Evolutionary conservation across 305 asterid genomes (phyloP), one percentile per base, ranked within the genome.

Genomic region (Galium porrigens): DNA sequence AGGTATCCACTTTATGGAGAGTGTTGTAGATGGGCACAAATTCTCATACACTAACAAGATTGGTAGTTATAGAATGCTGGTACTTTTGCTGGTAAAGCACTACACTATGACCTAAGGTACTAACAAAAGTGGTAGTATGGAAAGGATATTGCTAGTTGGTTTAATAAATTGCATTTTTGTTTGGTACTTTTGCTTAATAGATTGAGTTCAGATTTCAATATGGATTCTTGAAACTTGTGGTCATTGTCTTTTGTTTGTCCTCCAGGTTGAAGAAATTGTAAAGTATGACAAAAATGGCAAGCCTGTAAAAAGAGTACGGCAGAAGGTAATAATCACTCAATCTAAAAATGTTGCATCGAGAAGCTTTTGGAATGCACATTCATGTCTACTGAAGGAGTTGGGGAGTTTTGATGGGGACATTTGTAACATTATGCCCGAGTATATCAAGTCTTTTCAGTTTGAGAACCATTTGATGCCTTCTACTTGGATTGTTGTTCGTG

Each of bases 401-500:
- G 97, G 94, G 57, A 72, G 64, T 32, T 74, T 86, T 73, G 46
- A 64, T 71, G 78, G 78, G 67, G 85, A 78, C 73, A 64, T 82
- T 57, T 78, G 71, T 72, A 85, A 78, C 68, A 66, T 80, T 52
- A 83, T 80, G 63, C 80, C 86, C 0, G 87, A 83, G 66, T 88
- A 82, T 64, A 36, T 84, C 30, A 81, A 81, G 61, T 85, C 87
- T 46, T 90, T 86, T 81, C 81, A 76, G 33, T 79, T 76, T 37
- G 87, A 81, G 80, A 70, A 78, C 72, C 76, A 73, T 73, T 73
- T 83, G 79, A 73, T 81, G 85, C 84, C 84, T 42, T 82, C 78
- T 42, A 85, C 85, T 30, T 90, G 90, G 91, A 79, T 88, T 62
- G 96, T 85, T 63, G 64, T 90, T 68, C 94, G 94, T 58, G 49